A percentile compares a stretch with the other conserved stretches of the same genome.
Evolutionary conservation across 495 filamentous ascomycete species (phyloP).

Genomic region (Staphylotrichum longicolle): DNA sequence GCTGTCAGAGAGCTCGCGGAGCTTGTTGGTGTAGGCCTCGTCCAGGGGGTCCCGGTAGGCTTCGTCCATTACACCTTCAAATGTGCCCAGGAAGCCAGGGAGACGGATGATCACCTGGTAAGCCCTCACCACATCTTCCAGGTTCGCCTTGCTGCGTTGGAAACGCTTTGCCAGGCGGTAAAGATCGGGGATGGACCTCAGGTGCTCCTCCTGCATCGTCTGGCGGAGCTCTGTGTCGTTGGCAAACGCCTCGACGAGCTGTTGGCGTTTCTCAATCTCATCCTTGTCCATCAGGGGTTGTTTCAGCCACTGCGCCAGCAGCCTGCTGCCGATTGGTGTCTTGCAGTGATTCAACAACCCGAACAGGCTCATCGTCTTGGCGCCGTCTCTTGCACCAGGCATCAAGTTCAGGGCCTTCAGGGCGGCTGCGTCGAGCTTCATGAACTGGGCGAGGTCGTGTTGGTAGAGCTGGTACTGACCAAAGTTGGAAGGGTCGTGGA

Average conservation of each 20-base stretch:
- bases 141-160: slow-evolving; percentile 80
- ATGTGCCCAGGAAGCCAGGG: slow-evolving; percentile 81
- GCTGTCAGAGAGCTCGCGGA: slow-evolving; percentile 70
- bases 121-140: slow-evolving; percentile 93
- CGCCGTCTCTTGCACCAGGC: slow-evolving; percentile 89
- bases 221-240: slow-evolving; percentile 91
- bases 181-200: slow-evolving; percentile 89
- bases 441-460: slow-evolving; percentile 94
- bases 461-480: slow-evolving; percentile 97
- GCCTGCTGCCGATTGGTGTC: slow-evolving; percentile 84
- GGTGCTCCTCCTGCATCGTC: slow-evolving; percentile 96
- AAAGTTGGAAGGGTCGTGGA: slow-evolving; percentile 91
- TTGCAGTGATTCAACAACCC: slow-evolving; percentile 97
- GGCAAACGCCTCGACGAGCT: slow-evolving; percentile 93
- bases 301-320: slow-evolving; percentile 96
- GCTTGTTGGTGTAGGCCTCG: slow-evolving; percentile 79
- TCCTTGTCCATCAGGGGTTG: slow-evolving; percentile 90
- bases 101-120: slow-evolving; percentile 93
- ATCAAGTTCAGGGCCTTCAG: slow-evolving; percentile 94
- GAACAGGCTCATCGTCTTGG: slow-evolving; percentile 96
- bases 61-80: slow-evolving; percentile 96
- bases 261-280: slow-evolving; percentile 89
- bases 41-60: slow-evolving; percentile 85
- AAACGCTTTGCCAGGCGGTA: slow-evolving; percentile 94
- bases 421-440: slow-evolving; percentile 96